Evolutionary conservation across 192 early-diverging fungal species (phyloP).

Genomic region (Backusella circina): DNA sequence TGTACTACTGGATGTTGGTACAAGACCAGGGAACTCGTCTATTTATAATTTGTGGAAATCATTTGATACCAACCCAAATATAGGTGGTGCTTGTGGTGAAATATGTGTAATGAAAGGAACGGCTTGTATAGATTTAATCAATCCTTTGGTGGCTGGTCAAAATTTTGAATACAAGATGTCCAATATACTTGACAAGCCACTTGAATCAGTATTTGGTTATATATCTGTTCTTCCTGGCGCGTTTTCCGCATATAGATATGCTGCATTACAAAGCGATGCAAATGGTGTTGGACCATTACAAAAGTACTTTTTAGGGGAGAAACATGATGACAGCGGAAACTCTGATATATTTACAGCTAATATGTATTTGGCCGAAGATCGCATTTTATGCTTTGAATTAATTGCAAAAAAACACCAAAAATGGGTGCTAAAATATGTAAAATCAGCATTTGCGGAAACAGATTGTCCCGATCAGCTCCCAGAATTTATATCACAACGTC

Average conservation of each 20-base stretch:
- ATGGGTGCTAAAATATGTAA: constrained; percentile 87
- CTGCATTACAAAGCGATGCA: constrained; percentile 71
- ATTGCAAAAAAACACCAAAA: constrained; percentile 76
- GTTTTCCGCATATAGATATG: constrained; percentile 93
- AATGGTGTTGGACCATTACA: constrained; percentile 55
- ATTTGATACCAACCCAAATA: constrained; percentile 74
- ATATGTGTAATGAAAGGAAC: constrained; percentile 83
- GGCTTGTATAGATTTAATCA: constrained; percentile 63
- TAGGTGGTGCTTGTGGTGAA: constrained; percentile 95
- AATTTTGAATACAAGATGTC: constrained; percentile 99
- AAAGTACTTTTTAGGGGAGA: constrained; percentile 92
- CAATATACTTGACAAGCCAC: constrained; percentile 95
- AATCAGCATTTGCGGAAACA: constrained; percentile 85
- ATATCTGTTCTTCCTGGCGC: constrained; percentile 95
- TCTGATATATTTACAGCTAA: constrained; percentile 79
- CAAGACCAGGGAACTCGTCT: constrained; percentile 75
- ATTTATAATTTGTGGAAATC: constrained; percentile 95
- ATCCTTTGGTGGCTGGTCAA: constrained; percentile 90
- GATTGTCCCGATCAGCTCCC: constrained; percentile 87
- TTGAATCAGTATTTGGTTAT: constrained; percentile 95
- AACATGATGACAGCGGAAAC: constrained; percentile 56
- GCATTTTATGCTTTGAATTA: constrained; percentile 95
- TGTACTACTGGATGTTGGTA: constrained; percentile 91
- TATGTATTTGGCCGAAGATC: constrained; percentile 93
- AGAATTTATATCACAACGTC: constrained; percentile 95